A percentile compares a stretch with the other conserved stretches of the same genome.
Conservation (phyloP, 306 rosid genomes). For the Luffa aegyptiaca region DNA sequence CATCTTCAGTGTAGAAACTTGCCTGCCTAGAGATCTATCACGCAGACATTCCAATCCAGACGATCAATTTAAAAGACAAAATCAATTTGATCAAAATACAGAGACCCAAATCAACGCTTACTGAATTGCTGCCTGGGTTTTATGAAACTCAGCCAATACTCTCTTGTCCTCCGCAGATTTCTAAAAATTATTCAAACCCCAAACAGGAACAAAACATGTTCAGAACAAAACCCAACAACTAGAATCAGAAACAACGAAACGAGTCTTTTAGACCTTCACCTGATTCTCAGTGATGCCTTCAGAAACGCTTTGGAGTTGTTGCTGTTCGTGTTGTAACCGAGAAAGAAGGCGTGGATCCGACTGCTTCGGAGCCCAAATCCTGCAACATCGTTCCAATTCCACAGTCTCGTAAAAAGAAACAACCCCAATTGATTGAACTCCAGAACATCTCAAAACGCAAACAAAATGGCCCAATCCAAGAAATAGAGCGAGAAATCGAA, state of each 20-base stretch:
- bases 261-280: neutral
- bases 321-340: neutral
- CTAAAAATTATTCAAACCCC: conserved; percentile 18
- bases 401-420: neutral
- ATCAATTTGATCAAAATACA: neutral
- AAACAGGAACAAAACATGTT: neutral
- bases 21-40: conserved; percentile 72
- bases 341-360: neutral
- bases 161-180: conserved; percentile 43
- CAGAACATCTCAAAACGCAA: neutral
- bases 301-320: neutral
- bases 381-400: neutral
- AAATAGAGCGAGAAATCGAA: neutral
- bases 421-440: neutral
- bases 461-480: neutral
- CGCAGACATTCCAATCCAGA: conserved; percentile 6
- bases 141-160: conserved; percentile 50
- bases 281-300: neutral
- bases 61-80: neutral
- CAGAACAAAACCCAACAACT: neutral
- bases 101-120: conserved; percentile 35
- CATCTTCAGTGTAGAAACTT: conserved; percentile 63
- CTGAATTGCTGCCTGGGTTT: conserved; percentile 81
- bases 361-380: neutral
- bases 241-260: neutral